Conservation (phyloP, 2,329 filamentous ascomycete genomes). For the Botryotinia calthae region DNA sequence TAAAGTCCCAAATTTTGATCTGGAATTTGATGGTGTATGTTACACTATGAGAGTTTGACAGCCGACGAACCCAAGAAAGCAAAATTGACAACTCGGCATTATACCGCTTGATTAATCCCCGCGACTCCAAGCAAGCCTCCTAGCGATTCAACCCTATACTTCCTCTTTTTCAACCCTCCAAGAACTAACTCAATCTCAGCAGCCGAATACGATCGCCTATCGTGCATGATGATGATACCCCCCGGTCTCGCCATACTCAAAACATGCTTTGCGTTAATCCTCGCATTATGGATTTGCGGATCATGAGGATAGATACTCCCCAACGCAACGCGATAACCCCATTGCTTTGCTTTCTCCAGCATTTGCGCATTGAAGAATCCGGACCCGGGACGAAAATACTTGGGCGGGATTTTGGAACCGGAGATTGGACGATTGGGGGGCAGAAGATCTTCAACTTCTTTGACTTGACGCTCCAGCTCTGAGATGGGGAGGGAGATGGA, state of each 20-base stretch:
- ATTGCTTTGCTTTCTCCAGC: slow-evolving; percentile 54
- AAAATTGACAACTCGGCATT: background rate
- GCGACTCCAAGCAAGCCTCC: slow-evolving; percentile 56
- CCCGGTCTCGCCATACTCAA: slow-evolving; percentile 76
- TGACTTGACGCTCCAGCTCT: slow-evolving; percentile 62
- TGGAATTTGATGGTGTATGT: background rate
- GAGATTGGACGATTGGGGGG: slow-evolving; percentile 48
- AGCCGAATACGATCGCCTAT: slow-evolving; percentile 76
- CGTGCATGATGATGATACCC: slow-evolving; percentile 81
- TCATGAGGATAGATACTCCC: slow-evolving; percentile 89
- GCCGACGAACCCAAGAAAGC: background rate
- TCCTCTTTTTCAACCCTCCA: slow-evolving; percentile 65
- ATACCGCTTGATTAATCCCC: slow-evolving; percentile 1
- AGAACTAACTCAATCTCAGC: slow-evolving; percentile 74
- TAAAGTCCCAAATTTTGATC: background rate
- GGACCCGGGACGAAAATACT: slow-evolving; percentile 79
- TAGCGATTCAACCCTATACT: slow-evolving; percentile 70
- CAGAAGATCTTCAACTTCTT: slow-evolving; percentile 55
- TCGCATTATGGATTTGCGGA: slow-evolving; percentile 71
- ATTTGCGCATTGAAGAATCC: slow-evolving; percentile 77
- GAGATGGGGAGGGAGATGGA: slow-evolving; percentile 58
- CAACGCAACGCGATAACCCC: slow-evolving; percentile 73
- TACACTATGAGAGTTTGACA: background rate
- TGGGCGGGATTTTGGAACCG: slow-evolving; percentile 36
- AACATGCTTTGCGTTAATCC: slow-evolving; percentile 73